phyloP scores from a whole-genome alignment of 192 early-diverging fungal genomes.

The Gryganskiella cystojenkinii region DNA sequence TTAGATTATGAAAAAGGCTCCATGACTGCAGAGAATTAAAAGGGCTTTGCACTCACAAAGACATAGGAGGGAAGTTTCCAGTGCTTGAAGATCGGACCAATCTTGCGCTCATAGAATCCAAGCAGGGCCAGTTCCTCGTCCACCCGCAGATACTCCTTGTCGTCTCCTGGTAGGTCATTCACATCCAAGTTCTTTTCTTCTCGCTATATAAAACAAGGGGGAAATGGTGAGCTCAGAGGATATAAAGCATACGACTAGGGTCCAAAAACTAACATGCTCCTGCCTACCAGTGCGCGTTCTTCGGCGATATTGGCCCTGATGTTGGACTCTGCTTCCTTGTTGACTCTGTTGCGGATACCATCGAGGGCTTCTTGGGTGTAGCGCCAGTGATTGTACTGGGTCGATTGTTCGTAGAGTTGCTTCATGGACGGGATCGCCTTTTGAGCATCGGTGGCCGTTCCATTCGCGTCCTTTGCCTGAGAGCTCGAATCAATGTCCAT shows the following conservation, averaged over 20 bases:
- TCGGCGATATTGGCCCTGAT: conserved; percentile 66
- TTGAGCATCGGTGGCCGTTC: not conserved
- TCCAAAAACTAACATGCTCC: not conserved
- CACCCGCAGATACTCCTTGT: conserved; percentile 57
- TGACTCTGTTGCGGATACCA: conserved; percentile 67
- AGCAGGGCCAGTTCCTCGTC: conserved; percentile 66
- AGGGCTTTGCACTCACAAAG: too few species aligned
- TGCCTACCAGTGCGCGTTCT: conserved; percentile 55
- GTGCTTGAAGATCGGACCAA: conserved; percentile 55
- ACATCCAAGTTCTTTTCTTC: conserved; percentile 20
- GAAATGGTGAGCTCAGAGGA: not conserved
- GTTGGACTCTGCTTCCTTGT: conserved; percentile 63
- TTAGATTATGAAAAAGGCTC: too few species aligned
- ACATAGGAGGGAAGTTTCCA: conserved; percentile 58
- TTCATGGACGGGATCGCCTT: conserved; percentile 28
- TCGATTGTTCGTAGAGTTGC: conserved; percentile 72
- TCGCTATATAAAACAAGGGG: conserved; percentile 8
- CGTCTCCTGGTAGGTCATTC: conserved; percentile 28
- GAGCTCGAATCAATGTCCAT: not conserved
- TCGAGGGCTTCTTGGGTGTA: conserved; percentile 66
- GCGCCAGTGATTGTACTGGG: conserved; percentile 81
- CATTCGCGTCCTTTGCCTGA: not conserved
- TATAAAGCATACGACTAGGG: not conserved
- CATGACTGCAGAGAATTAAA: too few species aligned
- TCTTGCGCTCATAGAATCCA: conserved; percentile 63